These are phyloP conservation scores for Eucalyptus pauciflora DNA, from an alignment of 345 rosid species.

Conservation along the genomic window DNA sequence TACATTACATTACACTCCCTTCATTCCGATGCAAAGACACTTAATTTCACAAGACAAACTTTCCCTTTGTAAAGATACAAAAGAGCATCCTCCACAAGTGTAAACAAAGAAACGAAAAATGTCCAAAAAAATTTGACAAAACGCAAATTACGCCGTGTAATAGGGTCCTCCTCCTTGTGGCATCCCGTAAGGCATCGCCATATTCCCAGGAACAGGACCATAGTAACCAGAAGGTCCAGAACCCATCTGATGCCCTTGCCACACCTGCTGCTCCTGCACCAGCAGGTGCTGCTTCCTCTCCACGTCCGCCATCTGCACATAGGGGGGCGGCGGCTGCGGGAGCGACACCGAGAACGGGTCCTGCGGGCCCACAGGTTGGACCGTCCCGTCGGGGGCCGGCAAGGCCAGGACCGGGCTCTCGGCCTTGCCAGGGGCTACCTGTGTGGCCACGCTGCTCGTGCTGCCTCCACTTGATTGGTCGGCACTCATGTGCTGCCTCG, in stretches of 20 bases:
- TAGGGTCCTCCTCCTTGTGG: background rate
- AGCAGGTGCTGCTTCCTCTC: conserved; percentile 54
- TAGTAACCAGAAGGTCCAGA: conserved; percentile 10
- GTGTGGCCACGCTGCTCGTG: conserved; percentile 45
- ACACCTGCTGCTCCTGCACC: conserved; percentile 44
- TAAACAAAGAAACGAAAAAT: background rate
- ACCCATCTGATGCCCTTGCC: conserved; percentile 43
- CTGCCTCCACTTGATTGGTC: conserved; percentile 59
- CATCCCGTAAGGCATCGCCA: conserved; percentile 30
- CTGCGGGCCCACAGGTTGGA: conserved; percentile 12
- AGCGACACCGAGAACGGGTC: conserved; percentile 48
- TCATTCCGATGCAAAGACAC: background rate
- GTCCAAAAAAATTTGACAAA: background rate
- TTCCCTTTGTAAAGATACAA: background rate
- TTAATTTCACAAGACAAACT: background rate
- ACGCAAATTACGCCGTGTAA: background rate
- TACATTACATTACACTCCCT: background rate
- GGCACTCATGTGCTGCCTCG: conserved; percentile 57
- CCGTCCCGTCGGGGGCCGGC: conserved; percentile 57
- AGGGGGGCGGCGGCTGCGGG: conserved; percentile 39
- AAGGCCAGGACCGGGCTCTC: conserved; percentile 39
- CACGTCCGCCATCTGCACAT: conserved; percentile 64
- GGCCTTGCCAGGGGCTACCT: conserved; percentile 27
- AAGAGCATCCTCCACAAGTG: background rate
- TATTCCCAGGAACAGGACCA: conserved; percentile 9